Evolutionary conservation across 1,284 basidiomycete species (phyloP), one percentile per base, ranked within the genome.

Genomic region (Fomitiporia mediterranea): DNA sequence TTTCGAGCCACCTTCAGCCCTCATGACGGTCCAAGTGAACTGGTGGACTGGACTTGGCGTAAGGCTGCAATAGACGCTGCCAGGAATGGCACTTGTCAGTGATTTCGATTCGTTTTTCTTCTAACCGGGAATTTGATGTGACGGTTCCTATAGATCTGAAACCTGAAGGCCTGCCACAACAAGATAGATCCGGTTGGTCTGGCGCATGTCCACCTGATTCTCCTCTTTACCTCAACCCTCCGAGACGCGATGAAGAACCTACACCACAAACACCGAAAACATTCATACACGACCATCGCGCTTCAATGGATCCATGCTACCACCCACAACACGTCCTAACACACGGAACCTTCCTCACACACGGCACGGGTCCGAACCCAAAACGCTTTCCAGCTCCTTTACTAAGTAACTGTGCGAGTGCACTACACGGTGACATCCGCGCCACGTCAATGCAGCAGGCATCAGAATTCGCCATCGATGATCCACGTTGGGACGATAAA

Each of bases 351-450:
- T 83, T 80, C 63, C 71, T 84, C 23, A 75, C 77, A 0, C 72
- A 78, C 48, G 67, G 73, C 37, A 66, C 63, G 4, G 83, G 83
- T 0, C 83, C 83, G 0, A 66, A 65, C 4, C 77, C 81, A 0
- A 35, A 40, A 5, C 70, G 66, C n/a, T 63, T 62, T 21, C 62
- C 83, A 55, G 69, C 74, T 44, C 82, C 81, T 1, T 71, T 76
- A 46, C 77, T 84, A 64, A 73, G 77, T 4, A 82, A 80, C 64
- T 81, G 78, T 64, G 75, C 79, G 30, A 81, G 80, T 1, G 66
- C 67, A 0, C 62, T 84, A 46, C 82, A 84, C 61, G 73, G 78
- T 35, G 83, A 89, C 64, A 81, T 88, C 42, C 77, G 82, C 34
- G 72, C 77, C 0, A 78, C 83, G 2, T 72, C 74, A 43, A 15